phyloP scores from a whole-genome alignment of 1,139 yeast species.

The Debaryomyces sp. region DNA sequence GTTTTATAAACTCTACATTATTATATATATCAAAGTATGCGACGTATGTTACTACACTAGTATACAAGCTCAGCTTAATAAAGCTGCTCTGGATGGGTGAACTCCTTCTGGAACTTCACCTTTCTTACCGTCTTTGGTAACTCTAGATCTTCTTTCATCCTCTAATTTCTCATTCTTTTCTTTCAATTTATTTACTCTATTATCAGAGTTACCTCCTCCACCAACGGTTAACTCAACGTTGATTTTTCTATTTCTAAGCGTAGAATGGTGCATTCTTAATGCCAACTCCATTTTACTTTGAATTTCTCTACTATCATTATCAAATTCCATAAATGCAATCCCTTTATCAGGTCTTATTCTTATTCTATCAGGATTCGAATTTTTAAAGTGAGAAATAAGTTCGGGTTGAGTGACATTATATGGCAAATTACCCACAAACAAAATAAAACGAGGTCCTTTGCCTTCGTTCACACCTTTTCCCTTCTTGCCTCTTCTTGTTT shows the following conservation, averaged over 20 bases:
- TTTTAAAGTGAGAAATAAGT: slow-evolving; percentile 71
- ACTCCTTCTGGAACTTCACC: slow-evolving; percentile 37
- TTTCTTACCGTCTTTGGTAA: slow-evolving; percentile 39
- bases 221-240: slow-evolving; percentile 97
- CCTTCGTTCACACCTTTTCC: slow-evolving; percentile 57
- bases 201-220: slow-evolving; percentile 90
- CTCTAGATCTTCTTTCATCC: slow-evolving; percentile 61
- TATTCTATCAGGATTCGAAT: slow-evolving; percentile 70
- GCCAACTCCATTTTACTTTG: slow-evolving; percentile 83
- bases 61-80: slow-evolving; percentile 24
- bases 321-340: slow-evolving; percentile 90
- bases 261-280: slow-evolving; percentile 76
- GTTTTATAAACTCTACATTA: neutral
- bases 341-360: slow-evolving; percentile 85
- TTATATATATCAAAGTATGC: neutral
- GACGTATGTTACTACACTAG: neutral
- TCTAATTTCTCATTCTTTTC: slow-evolving; percentile 75
- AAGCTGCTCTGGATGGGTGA: slow-evolving; percentile 62
- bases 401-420: slow-evolving; percentile 66
- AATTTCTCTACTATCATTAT: slow-evolving; percentile 61
- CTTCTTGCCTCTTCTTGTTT: slow-evolving; percentile 77
- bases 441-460: slow-evolving; percentile 69
- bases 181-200: slow-evolving; percentile 69
- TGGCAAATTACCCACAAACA: slow-evolving; percentile 94
- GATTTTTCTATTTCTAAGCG: slow-evolving; percentile 69